Percentiles rank a stretch among this genome's conserved stretches.
phyloP scores from a whole-genome alignment of 2,329 filamentous ascomycete species.

The Pestalotiopsis sp. region DNA sequence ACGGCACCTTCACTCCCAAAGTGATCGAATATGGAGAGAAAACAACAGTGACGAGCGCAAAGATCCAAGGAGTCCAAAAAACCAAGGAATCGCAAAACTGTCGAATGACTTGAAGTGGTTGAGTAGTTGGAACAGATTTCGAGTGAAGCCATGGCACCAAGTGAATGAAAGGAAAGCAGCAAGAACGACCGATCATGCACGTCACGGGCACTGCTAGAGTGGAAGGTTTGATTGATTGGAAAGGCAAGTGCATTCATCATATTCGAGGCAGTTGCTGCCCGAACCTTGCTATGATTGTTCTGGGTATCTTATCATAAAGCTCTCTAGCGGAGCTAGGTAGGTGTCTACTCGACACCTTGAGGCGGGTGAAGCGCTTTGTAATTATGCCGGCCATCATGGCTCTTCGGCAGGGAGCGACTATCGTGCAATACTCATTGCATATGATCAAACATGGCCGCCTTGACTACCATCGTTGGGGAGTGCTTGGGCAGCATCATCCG shows the following conservation, averaged over 20 bases:
- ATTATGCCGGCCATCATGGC: neutral
- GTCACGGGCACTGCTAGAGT: neutral
- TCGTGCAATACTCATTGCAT: neutral
- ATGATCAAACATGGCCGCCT: neutral
- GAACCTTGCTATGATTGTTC: neutral
- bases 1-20: neutral
- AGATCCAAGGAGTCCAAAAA: constrained; percentile 4
- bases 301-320: neutral
- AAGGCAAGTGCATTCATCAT: neutral
- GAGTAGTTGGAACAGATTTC: neutral
- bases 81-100: neutral
- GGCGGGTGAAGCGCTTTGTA: neutral
- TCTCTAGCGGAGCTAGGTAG: neutral
- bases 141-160: neutral
- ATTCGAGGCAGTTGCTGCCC: neutral
- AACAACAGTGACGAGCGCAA: neutral
- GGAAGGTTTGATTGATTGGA: neutral
- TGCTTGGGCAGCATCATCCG: neutral
- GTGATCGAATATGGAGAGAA: neutral
- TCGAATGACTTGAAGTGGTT: neutral
- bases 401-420: neutral
- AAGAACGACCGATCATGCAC: neutral
- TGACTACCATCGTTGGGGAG: neutral
- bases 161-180: neutral
- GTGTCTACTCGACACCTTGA: neutral